These are phyloP conservation scores for Trichoderma gamsii DNA, from an alignment of 495 filamentous ascomycete species.

Conservation along the genomic window DNA sequence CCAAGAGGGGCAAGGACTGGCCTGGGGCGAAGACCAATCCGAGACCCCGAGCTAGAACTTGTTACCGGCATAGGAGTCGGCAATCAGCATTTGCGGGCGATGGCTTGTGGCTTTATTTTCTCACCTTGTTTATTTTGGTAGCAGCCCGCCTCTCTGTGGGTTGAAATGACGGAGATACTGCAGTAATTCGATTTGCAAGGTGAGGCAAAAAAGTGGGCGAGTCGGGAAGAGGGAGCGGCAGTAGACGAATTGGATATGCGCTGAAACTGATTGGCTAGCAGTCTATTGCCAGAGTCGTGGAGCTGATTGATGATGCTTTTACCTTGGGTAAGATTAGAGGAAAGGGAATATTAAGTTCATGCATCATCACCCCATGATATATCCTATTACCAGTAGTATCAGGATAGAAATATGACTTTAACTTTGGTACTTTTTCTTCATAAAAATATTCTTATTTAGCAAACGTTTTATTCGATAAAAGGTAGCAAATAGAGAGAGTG, in stretches of 20 bases:
- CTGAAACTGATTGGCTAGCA: not conserved
- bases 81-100: not conserved
- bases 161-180: not conserved
- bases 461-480: too few species aligned
- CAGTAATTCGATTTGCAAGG: not conserved
- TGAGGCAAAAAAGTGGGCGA: not conserved
- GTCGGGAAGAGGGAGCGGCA: not conserved
- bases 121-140: not conserved
- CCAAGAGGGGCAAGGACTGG: constrained; percentile 5
- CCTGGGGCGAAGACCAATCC: not conserved
- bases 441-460: too few species aligned
- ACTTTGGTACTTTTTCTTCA: too few species aligned
- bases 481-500: too few species aligned
- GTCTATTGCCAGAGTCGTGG: not conserved
- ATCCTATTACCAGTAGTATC: not conserved
- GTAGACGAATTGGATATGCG: not conserved
- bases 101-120: not conserved
- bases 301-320: not conserved
- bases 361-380: not conserved
- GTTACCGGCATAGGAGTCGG: not conserved
- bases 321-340: not conserved
- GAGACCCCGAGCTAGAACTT: not conserved
- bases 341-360: not conserved
- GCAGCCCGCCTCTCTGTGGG: not conserved
- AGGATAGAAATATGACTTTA: too few species aligned